Evolutionary conservation across 2,329 filamentous ascomycete species (phyloP).

Genomic region (Exophiala sp.): DNA sequence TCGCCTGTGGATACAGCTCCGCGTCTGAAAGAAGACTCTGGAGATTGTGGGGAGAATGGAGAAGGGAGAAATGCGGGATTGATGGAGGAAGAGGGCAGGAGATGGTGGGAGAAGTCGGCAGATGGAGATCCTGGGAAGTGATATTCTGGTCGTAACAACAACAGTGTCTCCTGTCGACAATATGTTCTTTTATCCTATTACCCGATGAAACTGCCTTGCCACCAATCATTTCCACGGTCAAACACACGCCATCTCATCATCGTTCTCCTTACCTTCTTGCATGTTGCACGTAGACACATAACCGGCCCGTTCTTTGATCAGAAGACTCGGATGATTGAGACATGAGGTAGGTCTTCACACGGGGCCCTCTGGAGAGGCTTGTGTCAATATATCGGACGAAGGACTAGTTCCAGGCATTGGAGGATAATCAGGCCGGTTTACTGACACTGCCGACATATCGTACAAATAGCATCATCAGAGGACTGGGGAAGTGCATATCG

Average conservation of each 20-base stretch:
- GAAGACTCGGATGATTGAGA: too few species aligned
- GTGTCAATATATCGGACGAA: too few species aligned
- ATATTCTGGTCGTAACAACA: not conserved
- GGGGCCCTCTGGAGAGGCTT: too few species aligned
- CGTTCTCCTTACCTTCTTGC: too few species aligned
- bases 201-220: slow-evolving; percentile 5
- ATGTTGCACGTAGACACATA: not conserved
- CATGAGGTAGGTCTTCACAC: too few species aligned
- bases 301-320: not conserved
- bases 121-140: not conserved
- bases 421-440: too few species aligned
- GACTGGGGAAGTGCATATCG: too few species aligned
- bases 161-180: not conserved
- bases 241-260: too few species aligned
- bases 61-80: slow-evolving; percentile 4
- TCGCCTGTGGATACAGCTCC: not conserved
- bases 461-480: too few species aligned
- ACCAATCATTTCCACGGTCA: not conserved
- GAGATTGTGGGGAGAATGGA: slow-evolving; percentile 5
- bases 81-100: not conserved
- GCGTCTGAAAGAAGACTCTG: not conserved
- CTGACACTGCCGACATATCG: too few species aligned
- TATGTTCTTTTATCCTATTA: slow-evolving; percentile 22
- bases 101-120: not conserved
- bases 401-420: too few species aligned